Evolutionary conservation across 331 rosid species (phyloP), one percentile per base, ranked within the genome.

Genomic region (Saraca asoca): DNA sequence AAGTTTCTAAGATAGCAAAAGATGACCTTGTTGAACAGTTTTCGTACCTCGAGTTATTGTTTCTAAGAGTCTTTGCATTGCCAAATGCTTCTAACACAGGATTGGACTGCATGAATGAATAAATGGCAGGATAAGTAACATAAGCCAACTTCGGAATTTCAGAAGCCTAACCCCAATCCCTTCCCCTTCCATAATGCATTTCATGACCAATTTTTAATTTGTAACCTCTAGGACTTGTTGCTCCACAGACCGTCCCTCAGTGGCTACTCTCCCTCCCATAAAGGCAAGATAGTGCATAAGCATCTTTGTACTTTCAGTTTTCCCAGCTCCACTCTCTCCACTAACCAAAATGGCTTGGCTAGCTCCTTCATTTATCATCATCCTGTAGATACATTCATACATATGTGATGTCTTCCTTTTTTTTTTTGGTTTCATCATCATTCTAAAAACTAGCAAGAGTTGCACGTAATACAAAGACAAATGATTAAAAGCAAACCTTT

Each of bases 251-350:
- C 90, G 79, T 17, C 82, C 87, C 45, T 80, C 87, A 2, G 75
- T 58, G 2, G 2, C 43, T 2, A 2, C 11, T 85, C 95, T 88
- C 41, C 99, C 99, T 58, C 99, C 99, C 87, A 94, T 82, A 69
- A 51, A 78, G 64, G 99, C 99, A 85, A 94, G 97, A 78, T 94
- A 94, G 19, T 80, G 87, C 99, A 94, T 94, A 75, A 94, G 99
- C 99, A 94, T 88, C 83, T 94, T 94, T 41, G 99, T 94, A 60
- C 99, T 88, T 70, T 94, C 99, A 31, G 99, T 94, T 86, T 94
- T 94, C 20, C 99, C 99, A n/a, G 99, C 97, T 78, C 99, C 99
- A 86, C 97, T 94, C 82, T 94, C 99, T 72, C 99, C 97, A 78
- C 97, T 94, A 39, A 94, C 99, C 81, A 94, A 82, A 84, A 94